phyloP scores from a whole-genome alignment of 1,284 basidiomycete genomes.

The Uromyces viciae-fabae region DNA sequence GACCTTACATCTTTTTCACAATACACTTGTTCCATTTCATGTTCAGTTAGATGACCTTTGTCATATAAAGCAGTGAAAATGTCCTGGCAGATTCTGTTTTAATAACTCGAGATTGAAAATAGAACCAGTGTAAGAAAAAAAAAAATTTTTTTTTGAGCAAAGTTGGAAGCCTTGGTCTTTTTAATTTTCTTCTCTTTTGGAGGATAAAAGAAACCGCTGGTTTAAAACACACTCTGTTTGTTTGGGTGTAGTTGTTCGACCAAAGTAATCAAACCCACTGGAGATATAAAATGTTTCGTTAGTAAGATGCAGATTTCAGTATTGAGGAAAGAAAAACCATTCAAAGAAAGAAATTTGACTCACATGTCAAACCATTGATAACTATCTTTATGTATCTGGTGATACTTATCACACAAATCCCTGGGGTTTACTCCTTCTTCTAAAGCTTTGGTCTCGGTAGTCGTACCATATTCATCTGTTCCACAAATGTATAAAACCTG shows the following conservation, averaged over 20 bases:
- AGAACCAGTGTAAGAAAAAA: not conserved
- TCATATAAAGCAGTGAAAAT: slow-evolving; percentile 78
- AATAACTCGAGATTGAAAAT: not conserved
- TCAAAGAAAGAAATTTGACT: not conserved
- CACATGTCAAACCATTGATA: slow-evolving; percentile 82
- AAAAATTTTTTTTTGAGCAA: too few relatives aligned
- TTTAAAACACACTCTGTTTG: slow-evolving; percentile 72
- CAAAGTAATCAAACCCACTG: slow-evolving; percentile 89
- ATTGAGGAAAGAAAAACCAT: not conserved
- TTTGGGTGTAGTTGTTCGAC: slow-evolving; percentile 81
- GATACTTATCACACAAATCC: slow-evolving; percentile 89
- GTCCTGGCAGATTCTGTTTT: slow-evolving; percentile 73
- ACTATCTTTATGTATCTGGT: slow-evolving; percentile 80
- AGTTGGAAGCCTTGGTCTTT: slow-evolving; percentile 38
- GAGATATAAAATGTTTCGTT: too few relatives aligned
- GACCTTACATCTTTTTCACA: slow-evolving; percentile 83
- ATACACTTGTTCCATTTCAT: slow-evolving; percentile 84
- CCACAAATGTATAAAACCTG: slow-evolving; percentile 75
- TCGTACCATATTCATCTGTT: slow-evolving; percentile 98
- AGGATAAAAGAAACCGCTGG: not conserved
- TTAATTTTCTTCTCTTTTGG: not conserved
- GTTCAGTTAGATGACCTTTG: slow-evolving; percentile 71
- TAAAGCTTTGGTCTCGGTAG: slow-evolving; percentile 93
- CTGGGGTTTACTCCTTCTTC: slow-evolving; percentile 85
- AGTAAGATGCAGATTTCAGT: slow-evolving; percentile 52